Evolutionary conservation across 1,284 basidiomycete species (phyloP), one percentile per base, ranked within the genome.

Genomic region (Baeospora myosura): DNA sequence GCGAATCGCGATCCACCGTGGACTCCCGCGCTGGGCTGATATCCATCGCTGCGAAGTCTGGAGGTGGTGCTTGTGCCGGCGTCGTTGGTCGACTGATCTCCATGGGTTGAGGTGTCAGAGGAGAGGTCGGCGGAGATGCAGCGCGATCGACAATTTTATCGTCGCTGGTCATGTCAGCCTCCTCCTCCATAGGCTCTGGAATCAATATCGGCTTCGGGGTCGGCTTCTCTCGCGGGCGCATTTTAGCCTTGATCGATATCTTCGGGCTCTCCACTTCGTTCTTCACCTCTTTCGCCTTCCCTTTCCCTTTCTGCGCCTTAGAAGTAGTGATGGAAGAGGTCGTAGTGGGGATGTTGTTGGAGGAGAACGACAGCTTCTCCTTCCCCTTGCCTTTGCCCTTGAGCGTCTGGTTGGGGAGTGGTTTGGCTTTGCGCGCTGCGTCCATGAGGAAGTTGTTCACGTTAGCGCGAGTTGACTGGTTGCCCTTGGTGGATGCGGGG

Each of bases 161-260:
- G n/a, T n/a, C n/a, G n/a, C n/a, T n/a, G n/a, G n/a, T n/a, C n/a
- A n/a, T n/a, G n/a, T n/a, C n/a, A n/a, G n/a, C n/a, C n/a, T n/a
- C n/a, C 14, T 28, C 26, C 14, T 28, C 26, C 8, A 8, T 14
- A 8, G 8, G 8, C 14, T 28, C 26, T 28, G n/a, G 8, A 28
- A 28, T 8, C 8, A 28, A 14, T 8, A 14, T 14, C 5, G 23
- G 10, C 5, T 6, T 18, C 21, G 14, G 5, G 10, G 8, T 28
- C 8, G 38, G 38, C 18, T 40, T 40, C 26, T 40, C 38, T 40
- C 38, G 10, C n/a, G 38, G 12, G 8, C 38, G 38, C 38, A 40
- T 40, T 7, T 23, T 40, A 28, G 14, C 12, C 38, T 20, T 26
- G n/a, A 38, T n/a, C 11, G 36, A 17, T 21, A 23, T 12, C 17